phyloP scores from a whole-genome alignment of 192 early-diverging fungal genomes.

The Podila epicladia region DNA sequence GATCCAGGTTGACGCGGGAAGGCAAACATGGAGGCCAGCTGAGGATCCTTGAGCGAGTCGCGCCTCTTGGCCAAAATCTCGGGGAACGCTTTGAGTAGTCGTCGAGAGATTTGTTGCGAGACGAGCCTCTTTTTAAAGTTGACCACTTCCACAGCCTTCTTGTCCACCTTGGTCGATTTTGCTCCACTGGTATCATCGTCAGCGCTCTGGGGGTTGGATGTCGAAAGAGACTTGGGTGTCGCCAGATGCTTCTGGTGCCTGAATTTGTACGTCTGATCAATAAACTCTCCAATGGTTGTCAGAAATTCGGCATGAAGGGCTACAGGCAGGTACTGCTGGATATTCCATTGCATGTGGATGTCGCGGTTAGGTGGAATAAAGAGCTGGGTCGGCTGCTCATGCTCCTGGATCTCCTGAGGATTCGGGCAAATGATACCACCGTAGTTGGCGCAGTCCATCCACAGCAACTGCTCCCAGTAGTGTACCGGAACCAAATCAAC shows the following conservation, averaged over 20 bases:
- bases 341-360: conserved; percentile 89
- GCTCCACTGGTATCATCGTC: conserved; percentile 6
- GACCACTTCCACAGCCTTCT: conserved; percentile 41
- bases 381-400: conserved; percentile 27
- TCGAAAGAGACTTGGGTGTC: not conserved
- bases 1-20: conserved; percentile 84
- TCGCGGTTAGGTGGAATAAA: conserved; percentile 16
- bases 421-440: conserved; percentile 68
- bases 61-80: conserved; percentile 59
- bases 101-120: conserved; percentile 67
- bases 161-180: conserved; percentile 13
- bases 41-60: conserved; percentile 53
- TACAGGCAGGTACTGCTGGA: conserved; percentile 86
- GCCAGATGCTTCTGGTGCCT: conserved; percentile 49
- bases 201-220: conserved; percentile 1
- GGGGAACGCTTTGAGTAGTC: conserved; percentile 70
- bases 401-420: conserved; percentile 36
- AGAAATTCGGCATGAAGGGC: conserved; percentile 78
- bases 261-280: conserved; percentile 66
- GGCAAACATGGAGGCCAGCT: conserved; percentile 50
- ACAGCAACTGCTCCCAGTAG: conserved; percentile 86
- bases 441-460: conserved; percentile 94
- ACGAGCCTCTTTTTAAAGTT: conserved; percentile 61
- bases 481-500: conserved; percentile 73
- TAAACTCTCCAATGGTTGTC: conserved; percentile 75